Base-by-base conservation (phyloP, 305 asterid genomes). In the Fraxinus velutina region DNA sequence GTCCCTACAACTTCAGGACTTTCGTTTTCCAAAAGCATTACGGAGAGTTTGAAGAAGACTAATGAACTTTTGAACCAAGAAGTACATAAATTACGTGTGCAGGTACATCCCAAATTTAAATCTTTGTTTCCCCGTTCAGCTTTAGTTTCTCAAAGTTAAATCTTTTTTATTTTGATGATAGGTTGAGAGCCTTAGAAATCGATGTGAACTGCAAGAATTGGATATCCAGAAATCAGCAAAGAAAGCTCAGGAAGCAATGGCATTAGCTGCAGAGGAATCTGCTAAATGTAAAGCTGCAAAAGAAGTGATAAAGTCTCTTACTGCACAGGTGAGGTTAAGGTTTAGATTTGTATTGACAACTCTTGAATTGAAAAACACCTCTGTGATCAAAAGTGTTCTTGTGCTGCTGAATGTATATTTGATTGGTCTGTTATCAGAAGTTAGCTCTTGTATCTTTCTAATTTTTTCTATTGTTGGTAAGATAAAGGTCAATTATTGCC, bases 281-380 rank as follows among this genome's bases (percentile, higher is more conserved):
- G 90, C 93, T 33, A 96, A 94, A 87, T 92, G 95, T 87, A 93
- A 88, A 89, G 97, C 97, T 78, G 99, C 98, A 70, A 96, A 96
- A 87, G 99, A 94, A 80, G 98, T 94, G 81, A 96, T 94, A 32
- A 96, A 93, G 82, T 94, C 98, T 13, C 98, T 96, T 68, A 89
- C 98, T 12, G 92, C 95, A 7, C 99, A 96, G 97, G 99, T 94
- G 57, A 77, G 76, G n/a, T 82, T 82, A 68, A 24, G 47, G 72
- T 81, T 77, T 34, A 3, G 33, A 47, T 30, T 47, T 71, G 33
- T 77, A 73, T 79, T 72, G 21, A 21, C 33, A 9, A 75, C 77
- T 81, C 62, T 73, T 81, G 68, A 34, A 30, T 73, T 17, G 2
- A 30, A 78, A 50, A 50, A 75, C 64, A 34, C 24, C 62, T 52